Conservation (phyloP, 306 rosid genomes). For the Citrullus amarus region DNA sequence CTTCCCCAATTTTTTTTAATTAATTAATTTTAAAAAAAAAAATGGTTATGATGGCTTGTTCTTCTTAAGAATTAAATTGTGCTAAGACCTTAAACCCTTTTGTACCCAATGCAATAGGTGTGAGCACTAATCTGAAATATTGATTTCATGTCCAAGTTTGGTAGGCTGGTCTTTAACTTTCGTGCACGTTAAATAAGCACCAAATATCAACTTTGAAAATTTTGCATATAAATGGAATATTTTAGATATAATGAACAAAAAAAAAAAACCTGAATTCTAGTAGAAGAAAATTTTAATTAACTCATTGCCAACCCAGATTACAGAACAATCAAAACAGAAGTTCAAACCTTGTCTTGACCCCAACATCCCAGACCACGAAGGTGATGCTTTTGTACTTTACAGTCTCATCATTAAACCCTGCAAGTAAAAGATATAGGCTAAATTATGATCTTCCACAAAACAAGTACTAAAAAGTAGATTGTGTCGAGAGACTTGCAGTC, state of each 20-base stretch:
- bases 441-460: background rate
- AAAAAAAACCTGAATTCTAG: background rate
- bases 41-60: background rate
- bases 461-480: background rate
- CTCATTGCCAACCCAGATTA: background rate
- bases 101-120: too few relatives aligned
- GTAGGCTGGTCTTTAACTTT: too few relatives aligned
- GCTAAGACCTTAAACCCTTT: too few relatives aligned
- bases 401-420: constrained; percentile 97
- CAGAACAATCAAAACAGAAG: constrained; percentile 8
- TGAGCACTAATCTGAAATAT: too few relatives aligned
- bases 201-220: constrained; percentile 32
- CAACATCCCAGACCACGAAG: constrained; percentile 97
- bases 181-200: too few relatives aligned
- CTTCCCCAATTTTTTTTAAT: too few relatives aligned
- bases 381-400: constrained; percentile 97
- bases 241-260: background rate
- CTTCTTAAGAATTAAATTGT: background rate
- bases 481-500: background rate
- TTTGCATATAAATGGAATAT: too few relatives aligned
- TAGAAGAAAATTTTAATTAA: background rate
- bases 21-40: too few relatives aligned
- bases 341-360: constrained; percentile 88
- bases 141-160: too few relatives aligned
- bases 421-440: background rate